A percentile compares a stretch with the other conserved stretches of the same genome.
These are phyloP conservation scores for Quercus gilva DNA, from an alignment of 306 rosid genomes.

Conservation along the genomic window DNA sequence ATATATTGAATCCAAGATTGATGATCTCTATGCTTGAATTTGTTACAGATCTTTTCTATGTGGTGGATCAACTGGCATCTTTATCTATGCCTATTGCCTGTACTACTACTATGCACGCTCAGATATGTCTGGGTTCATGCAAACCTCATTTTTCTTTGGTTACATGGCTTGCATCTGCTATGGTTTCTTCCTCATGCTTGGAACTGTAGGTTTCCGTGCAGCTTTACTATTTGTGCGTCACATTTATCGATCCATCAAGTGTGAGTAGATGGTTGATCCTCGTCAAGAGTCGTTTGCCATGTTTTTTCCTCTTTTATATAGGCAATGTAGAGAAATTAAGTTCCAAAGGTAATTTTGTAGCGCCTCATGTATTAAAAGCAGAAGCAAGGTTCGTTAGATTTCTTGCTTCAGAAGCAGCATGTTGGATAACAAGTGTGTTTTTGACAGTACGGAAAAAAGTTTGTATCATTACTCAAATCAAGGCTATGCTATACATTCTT, in stretches of 20 bases:
- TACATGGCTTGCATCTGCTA: conserved; percentile 76
- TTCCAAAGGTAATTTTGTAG: conserved; percentile 58
- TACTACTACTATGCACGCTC: conserved; percentile 68
- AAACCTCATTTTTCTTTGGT: conserved; percentile 68
- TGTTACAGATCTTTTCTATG: conserved; percentile 56
- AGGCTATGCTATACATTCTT: conserved; percentile 40
- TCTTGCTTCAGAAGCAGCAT: conserved; percentile 45
- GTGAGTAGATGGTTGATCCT: conserved; percentile 50
- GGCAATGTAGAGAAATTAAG: conserved; percentile 48
- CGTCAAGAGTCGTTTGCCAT: conserved; percentile 12
- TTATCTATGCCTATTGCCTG: conserved; percentile 57
- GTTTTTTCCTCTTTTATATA: conserved; percentile 30
- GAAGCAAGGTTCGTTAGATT: conserved; percentile 40
- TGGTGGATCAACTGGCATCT: conserved; percentile 66
- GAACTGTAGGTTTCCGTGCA: conserved; percentile 69
- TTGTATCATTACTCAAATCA: conserved; percentile 50
- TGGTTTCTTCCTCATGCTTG: conserved; percentile 76
- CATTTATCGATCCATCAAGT: conserved; percentile 63
- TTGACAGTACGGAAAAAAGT: conserved; percentile 35
- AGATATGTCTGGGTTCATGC: conserved; percentile 69
- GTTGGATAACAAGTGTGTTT: conserved; percentile 40
- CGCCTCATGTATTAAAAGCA: conserved; percentile 41
- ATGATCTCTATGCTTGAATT: conserved; percentile 2
- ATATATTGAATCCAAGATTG: neutral
- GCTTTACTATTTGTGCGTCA: conserved; percentile 62